A percentile compares a stretch with the other conserved stretches of the same genome.
Conservation (phyloP, 2,329 filamentous ascomycete species). For the Cadophora sp. region DNA sequence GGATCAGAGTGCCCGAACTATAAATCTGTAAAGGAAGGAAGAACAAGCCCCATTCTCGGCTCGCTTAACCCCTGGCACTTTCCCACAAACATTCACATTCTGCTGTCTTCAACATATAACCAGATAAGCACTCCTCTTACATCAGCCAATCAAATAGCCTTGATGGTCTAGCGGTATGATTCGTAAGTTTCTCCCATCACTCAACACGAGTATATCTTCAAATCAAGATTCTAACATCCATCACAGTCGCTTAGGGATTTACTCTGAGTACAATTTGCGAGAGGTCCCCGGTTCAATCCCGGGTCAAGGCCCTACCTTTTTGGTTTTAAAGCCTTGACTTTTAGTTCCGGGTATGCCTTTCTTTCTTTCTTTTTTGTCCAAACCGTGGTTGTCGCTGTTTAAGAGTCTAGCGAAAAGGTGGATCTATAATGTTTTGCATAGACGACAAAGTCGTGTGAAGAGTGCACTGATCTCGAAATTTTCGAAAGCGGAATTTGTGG, state of each 20-base stretch:
- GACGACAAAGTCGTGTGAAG: too few species aligned
- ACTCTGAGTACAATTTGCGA: constrained; percentile 17
- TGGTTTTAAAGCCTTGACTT: background rate
- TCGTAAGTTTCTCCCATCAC: too few species aligned
- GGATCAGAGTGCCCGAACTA: too few species aligned
- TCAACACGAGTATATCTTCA: too few species aligned
- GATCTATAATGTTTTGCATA: too few species aligned
- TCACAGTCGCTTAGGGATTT: constrained; percentile 20
- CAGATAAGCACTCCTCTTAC: background rate
- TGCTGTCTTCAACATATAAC: background rate
- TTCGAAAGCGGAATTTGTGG: too few species aligned
- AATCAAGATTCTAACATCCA: too few species aligned
- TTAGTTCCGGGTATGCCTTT: background rate
- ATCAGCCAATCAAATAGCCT: constrained; percentile 5
- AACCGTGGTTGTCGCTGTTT: background rate
- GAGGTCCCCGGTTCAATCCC: constrained; percentile 18
- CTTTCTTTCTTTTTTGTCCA: too few species aligned
- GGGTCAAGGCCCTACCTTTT: constrained; percentile 8
- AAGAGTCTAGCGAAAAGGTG: too few species aligned
- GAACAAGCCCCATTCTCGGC: background rate
- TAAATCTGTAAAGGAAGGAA: too few species aligned
- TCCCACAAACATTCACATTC: background rate
- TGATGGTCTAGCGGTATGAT: constrained; percentile 21
- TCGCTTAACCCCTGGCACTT: background rate
- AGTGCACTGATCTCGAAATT: too few species aligned